Base-by-base conservation (phyloP, 352 stramenopile species). In the Pythium oligandrum region DNA sequence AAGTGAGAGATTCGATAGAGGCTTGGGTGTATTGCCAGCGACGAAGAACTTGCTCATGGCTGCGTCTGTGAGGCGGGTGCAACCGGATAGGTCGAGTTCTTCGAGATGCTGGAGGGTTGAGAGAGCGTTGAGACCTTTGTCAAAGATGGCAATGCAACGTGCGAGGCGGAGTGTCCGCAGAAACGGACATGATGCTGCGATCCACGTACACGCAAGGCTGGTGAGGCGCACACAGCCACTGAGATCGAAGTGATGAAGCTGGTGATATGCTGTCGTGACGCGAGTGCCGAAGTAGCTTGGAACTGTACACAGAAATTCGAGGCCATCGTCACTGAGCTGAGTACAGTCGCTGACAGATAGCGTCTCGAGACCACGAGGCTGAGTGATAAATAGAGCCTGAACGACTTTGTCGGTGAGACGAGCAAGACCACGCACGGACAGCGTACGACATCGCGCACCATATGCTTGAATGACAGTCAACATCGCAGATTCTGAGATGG, bases 151-250 rank as follows among this genome's bases (percentile, higher is more conserved):
- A 7, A 59, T 12, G 48, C 76, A 90, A 3, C 61, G 46, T 1
- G 74, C 67, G 11, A 64, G 63, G 8, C 78, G 73, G 30, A 93
- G 44, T 17, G 51, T 69, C 10, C 61, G 42, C 8, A 93, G 51
- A 38, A 78, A 63, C 38, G 83, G 80, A 66, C 75, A 89, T 1
- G 75, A 70, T 2, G 78, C 68, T n/a, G 75, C 64, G 33, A 93
- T 78, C 63, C 71, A 88, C 10, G 64, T 73, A 43, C 71, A 87
- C 26, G 64, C 70, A 5, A 90, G 64, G 34, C 72, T 75, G 4
- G 80, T 88, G 35, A 91, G 48, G 1, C 33, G 53, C 3, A 30
- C 45, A 36, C 78, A 88, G 2, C 69, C 73, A 1, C 78, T 84
- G 17, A 93, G 58, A 47, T 93, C 77, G 7, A 91, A 40, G 7